Percentiles rank a stretch among this genome's conserved stretches.
Conservation (phyloP, 345 rosid species). For the Laguncularia racemosa region DNA sequence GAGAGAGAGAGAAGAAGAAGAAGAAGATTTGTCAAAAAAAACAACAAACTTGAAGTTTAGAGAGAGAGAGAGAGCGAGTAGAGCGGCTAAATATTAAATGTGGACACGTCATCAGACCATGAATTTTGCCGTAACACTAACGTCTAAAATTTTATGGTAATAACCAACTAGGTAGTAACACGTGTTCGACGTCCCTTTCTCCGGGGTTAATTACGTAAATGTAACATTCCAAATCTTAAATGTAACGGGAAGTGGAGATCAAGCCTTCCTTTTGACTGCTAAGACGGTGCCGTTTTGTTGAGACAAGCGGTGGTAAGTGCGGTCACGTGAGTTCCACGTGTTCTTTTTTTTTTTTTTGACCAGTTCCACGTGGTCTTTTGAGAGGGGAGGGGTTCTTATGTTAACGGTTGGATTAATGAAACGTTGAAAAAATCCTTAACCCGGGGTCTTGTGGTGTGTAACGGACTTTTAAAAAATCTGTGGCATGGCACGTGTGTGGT, state of each 20-base stretch:
- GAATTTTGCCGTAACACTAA: conserved; percentile 50
- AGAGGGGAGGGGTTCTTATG: background rate
- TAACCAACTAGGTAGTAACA: conserved; percentile 11
- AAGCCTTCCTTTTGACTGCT: background rate
- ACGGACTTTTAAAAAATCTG: too few relatives aligned
- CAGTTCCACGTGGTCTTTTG: conserved; percentile 4
- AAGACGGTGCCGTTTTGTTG: conserved; percentile 21
- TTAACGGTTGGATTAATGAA: background rate
- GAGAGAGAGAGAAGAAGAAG: background rate
- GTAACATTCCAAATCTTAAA: conserved; percentile 13
- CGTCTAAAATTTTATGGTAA: conserved; percentile 17
- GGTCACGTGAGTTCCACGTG: conserved; percentile 13
- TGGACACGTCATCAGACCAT: conserved; percentile 22
- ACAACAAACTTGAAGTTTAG: conserved; percentile 8
- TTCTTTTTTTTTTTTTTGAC: too few relatives aligned
- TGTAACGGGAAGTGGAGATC: conserved; percentile 19
- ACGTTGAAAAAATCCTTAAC: too few relatives aligned
- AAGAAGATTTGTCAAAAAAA: conserved; percentile 1
- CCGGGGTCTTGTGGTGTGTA: too few relatives aligned
- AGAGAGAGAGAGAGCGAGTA: conserved; percentile 10
- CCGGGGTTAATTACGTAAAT: background rate
- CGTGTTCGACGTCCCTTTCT: conserved; percentile 21
- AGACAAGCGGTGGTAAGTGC: background rate
- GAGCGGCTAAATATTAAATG: conserved; percentile 16
- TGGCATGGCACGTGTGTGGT: too few relatives aligned